phyloP scores from a whole-genome alignment of 495 filamentous ascomycete species.

The Tuber borchii region DNA sequence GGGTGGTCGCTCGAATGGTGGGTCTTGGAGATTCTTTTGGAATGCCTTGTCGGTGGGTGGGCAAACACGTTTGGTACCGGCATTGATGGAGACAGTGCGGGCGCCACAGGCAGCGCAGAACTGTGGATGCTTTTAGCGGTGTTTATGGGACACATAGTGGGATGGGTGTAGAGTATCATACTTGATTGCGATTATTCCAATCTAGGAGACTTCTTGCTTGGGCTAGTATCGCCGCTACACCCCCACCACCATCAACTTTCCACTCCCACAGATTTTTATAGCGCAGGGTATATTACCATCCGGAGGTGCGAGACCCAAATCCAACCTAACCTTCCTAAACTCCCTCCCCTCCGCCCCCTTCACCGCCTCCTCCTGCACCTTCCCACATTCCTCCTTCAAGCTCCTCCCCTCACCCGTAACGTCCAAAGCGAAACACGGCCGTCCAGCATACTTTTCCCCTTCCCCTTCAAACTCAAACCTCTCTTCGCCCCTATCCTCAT shows the following conservation, averaged over 20 bases:
- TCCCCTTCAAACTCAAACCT: constrained; percentile 17
- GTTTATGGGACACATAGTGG: constrained; percentile 57
- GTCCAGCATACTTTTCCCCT: constrained; percentile 55
- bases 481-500: constrained; percentile 39
- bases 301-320: constrained; percentile 52
- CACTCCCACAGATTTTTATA: constrained; percentile 3
- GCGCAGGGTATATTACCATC: constrained; percentile 51
- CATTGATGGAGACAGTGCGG: constrained; percentile 76
- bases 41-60: constrained; percentile 65
- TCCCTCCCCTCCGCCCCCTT: constrained; percentile 54
- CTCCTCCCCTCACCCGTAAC: constrained; percentile 64
- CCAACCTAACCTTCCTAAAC: constrained; percentile 56
- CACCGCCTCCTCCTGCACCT: constrained; percentile 54
- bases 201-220: constrained; percentile 82
- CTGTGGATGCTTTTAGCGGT: neutral
- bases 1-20: constrained; percentile 50
- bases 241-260: constrained; percentile 19
- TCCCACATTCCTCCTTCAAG: constrained; percentile 47
- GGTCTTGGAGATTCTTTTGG: constrained; percentile 30
- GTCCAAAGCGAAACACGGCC: constrained; percentile 82
- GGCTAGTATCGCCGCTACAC: constrained; percentile 77
- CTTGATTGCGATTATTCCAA: constrained; percentile 85
- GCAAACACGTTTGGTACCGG: constrained; percentile 83
- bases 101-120: constrained; percentile 87
- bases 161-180: constrained; percentile 82